Conservation (phyloP, 768 basidiomycete species). For the Lactarius evosmus region DNA sequence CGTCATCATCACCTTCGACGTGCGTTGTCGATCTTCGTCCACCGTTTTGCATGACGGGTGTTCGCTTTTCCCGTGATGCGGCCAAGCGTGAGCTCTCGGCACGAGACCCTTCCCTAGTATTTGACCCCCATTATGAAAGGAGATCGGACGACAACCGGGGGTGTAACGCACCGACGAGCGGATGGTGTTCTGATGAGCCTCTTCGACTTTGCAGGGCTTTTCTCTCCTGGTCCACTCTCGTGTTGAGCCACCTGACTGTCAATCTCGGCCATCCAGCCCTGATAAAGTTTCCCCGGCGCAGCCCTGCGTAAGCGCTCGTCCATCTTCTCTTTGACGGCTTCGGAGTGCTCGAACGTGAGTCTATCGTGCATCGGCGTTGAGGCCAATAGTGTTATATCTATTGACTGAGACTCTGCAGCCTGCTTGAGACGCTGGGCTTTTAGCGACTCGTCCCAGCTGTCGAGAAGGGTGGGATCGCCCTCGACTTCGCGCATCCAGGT, state of each 20-base stretch:
- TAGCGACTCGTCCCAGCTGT: conserved; percentile 17
- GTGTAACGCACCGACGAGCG: neutral
- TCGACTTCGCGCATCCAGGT: conserved; percentile 24
- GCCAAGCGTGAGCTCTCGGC: conserved; percentile 13
- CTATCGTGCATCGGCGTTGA: conserved; percentile 22
- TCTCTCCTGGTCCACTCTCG: neutral
- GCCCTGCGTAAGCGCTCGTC: conserved; percentile 9
- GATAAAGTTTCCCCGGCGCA: neutral
- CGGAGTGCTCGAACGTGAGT: conserved; percentile 22
- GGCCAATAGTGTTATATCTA: conserved; percentile 13
- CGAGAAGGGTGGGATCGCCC: conserved; percentile 4
- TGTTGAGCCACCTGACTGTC: conserved; percentile 1
- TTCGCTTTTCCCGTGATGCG: neutral
- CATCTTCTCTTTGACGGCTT: conserved; percentile 22
- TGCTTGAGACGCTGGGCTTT: neutral
- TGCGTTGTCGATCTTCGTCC: neutral
- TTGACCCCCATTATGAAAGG: neutral
- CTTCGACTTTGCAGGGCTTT: neutral
- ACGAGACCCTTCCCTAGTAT: neutral
- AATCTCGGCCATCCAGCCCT: conserved; percentile 18
- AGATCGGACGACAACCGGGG: neutral
- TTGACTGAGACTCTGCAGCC: conserved; percentile 17
- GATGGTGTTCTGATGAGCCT: neutral
- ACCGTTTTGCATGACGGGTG: neutral
- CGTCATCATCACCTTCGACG: neutral